Evolutionary conservation across 345 rosid genomes (phyloP).

Genomic region (Syzygium aromaticum): DNA sequence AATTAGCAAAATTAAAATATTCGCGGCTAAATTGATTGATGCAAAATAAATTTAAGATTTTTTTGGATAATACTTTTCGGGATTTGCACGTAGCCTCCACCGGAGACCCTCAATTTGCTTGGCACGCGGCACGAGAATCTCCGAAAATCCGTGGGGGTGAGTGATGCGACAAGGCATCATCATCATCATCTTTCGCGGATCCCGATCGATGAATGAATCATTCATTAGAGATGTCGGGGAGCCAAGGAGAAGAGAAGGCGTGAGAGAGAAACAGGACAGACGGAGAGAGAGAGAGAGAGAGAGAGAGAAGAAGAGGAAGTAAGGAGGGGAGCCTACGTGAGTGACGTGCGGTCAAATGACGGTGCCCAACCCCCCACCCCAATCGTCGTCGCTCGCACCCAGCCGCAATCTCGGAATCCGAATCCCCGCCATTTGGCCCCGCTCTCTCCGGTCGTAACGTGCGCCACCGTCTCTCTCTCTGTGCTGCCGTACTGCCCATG

Average conservation of each 20-base stretch:
- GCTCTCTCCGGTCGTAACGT: neutral
- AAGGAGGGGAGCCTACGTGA: slow-evolving; percentile 2
- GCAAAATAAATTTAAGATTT: too few relatives aligned
- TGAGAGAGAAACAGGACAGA: neutral
- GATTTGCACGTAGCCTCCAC: neutral
- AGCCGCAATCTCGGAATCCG: slow-evolving; percentile 21
- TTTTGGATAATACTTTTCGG: neutral
- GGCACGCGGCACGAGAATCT: neutral
- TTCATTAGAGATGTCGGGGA: neutral
- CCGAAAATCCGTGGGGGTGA: neutral
- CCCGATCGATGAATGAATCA: neutral
- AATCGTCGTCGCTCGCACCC: neutral
- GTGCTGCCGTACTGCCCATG: neutral
- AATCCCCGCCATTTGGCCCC: neutral
- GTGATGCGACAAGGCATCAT: neutral
- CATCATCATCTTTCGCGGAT: neutral
- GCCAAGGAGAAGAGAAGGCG: neutral
- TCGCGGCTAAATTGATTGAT: too few relatives aligned
- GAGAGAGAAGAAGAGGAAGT: neutral
- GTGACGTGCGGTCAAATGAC: slow-evolving; percentile 22
- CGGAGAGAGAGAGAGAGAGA: neutral
- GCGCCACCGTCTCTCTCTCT: neutral
- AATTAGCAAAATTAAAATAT: too few relatives aligned
- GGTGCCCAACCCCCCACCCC: slow-evolving; percentile 14
- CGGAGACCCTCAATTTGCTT: neutral